Percentiles rank a stretch among this genome's conserved stretches.
These are phyloP conservation scores for Trypanosoma scelopori DNA, from an alignment of 208 protist genomes.

Conservation along the genomic window DNA sequence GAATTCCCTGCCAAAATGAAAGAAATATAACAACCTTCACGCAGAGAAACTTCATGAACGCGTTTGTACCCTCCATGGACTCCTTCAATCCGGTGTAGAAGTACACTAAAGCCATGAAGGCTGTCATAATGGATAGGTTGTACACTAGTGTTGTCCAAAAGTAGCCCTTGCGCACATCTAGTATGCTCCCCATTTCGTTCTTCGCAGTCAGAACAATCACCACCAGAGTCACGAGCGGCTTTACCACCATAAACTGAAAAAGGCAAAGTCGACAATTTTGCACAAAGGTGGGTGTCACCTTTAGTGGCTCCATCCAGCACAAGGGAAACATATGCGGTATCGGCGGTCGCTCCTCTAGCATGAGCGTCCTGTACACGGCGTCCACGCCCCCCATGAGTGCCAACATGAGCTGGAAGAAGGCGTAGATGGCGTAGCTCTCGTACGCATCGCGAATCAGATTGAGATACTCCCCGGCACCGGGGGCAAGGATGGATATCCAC, in stretches of 20 bases:
- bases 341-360: conserved; percentile 78
- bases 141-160: conserved; percentile 91
- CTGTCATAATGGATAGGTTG: conserved; percentile 92
- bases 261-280: conserved; percentile 85
- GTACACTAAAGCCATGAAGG: conserved; percentile 91
- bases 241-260: conserved; percentile 93
- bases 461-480: conserved; percentile 80
- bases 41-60: conserved; percentile 91
- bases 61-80: conserved; percentile 88
- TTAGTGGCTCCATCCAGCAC: conserved; percentile 82
- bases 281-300: conserved; percentile 82
- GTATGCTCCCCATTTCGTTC: conserved; percentile 68
- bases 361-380: conserved; percentile 80
- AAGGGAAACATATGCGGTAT: conserved; percentile 82
- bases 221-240: conserved; percentile 82
- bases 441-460: conserved; percentile 91
- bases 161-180: conserved; percentile 77
- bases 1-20: conserved; percentile 92
- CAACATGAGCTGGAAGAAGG: conserved; percentile 94
- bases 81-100: conserved; percentile 90
- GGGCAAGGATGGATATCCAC: conserved; percentile 75
- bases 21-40: conserved; percentile 92
- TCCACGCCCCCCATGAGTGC: conserved; percentile 90
- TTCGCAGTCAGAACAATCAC: conserved; percentile 79
- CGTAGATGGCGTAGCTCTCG: conserved; percentile 94